Evolutionary conservation across 352 stramenopile genomes (phyloP), one percentile per base, ranked within the genome.

Genomic region (Nothophytophthora sp.): DNA sequence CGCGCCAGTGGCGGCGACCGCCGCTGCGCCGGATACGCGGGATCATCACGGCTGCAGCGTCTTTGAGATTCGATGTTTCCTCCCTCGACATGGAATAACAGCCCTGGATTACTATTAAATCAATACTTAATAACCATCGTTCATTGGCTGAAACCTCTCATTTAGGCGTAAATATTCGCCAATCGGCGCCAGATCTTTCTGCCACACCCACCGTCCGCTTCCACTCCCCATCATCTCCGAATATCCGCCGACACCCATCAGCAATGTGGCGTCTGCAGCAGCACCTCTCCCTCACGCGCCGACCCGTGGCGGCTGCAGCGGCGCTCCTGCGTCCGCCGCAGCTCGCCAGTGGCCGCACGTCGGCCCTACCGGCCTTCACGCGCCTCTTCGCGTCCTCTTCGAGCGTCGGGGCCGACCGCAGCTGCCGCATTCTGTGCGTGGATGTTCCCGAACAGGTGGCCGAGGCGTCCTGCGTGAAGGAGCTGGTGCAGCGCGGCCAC

Each of bases 401-500:
- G n/a, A n/a, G n/a, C 5, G 34, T 25, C 11, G 3, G 50, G 1
- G 7, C 24, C 10, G 37, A 61, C 3, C 32, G 50, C 23, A 63
- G 39, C 34, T 48, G 60, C 33, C 80, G 80, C 36, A 79, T 91
- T 38, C 60, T 91, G 19, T 91, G 75, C 22, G 69, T 91, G 13
- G 74, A 86, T 39, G 63, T 88, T 4, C 75, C 75, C 20, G 55
- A 68, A 36, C 54, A 68, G 2, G 45, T 86, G 34, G 63, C 76
- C 27, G 74, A 90, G 32, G 41, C 57, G 8, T 66, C 73, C 49
- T 85, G 73, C 45, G 73, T 87, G 4, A 76, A 86, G 37, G 71
- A 87, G 55, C 73, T 92, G 33, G 74, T 89, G 24, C 77, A 89
- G 53, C 77, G 81, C 48, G 81, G 81, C 51, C 74, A 89, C 56